These are phyloP conservation scores for Lojkania enalia DNA, from an alignment of 2,329 filamentous ascomycete species.

Conservation along the genomic window DNA sequence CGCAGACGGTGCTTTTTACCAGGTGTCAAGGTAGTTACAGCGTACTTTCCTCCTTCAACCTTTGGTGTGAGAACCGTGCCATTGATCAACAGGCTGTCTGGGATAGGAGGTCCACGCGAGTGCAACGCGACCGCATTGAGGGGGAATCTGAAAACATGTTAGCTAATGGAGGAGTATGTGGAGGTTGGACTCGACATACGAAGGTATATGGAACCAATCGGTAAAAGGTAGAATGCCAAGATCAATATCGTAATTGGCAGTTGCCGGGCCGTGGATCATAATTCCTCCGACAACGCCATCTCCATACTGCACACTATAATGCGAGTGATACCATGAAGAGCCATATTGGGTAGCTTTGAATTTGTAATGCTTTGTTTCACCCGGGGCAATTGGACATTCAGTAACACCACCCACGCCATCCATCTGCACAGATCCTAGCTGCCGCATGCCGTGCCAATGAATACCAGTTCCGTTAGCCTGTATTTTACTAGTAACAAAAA, in stretches of 20 bases:
- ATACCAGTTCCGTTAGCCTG: constrained; percentile 53
- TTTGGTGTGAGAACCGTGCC: constrained; percentile 57
- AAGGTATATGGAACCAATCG: constrained; percentile 43
- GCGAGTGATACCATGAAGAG: constrained; percentile 39
- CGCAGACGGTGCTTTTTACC: constrained; percentile 52
- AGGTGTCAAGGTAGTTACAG: constrained; percentile 37
- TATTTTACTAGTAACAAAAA: constrained; percentile 44
- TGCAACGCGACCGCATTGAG: constrained; percentile 42
- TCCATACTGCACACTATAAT: constrained; percentile 36
- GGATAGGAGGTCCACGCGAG: constrained; percentile 43
- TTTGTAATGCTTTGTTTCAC: constrained; percentile 40
- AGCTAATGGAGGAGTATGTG: not conserved
- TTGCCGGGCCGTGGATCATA: constrained; percentile 46
- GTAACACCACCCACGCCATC: constrained; percentile 56
- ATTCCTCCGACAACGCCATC: constrained; percentile 46
- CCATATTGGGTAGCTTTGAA: constrained; percentile 44
- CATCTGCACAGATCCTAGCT: constrained; percentile 46
- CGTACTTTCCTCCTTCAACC: constrained; percentile 34
- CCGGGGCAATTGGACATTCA: constrained; percentile 70
- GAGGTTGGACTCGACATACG: constrained; percentile 11
- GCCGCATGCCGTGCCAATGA: constrained; percentile 57
- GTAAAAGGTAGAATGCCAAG: constrained; percentile 45
- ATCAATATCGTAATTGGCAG: constrained; percentile 45
- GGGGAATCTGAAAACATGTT: constrained; percentile 26
- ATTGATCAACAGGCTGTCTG: constrained; percentile 56